Conservation (phyloP, 2,329 filamentous ascomycete genomes). For the Paecilomyces formosus region DNA sequence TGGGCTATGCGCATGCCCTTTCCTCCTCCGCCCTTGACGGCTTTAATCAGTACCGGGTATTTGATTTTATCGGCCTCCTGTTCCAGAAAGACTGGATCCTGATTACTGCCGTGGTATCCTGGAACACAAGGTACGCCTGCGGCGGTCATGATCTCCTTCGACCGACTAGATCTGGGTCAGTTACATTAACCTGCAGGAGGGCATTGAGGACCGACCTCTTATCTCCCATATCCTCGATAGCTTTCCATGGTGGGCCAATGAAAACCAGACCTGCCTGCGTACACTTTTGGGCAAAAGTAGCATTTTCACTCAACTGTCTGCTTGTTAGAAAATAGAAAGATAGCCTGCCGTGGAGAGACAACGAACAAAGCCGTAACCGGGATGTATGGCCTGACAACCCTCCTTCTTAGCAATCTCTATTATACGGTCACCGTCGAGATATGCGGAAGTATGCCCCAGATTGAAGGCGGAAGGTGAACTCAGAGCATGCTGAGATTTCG, state of each 20-base stretch:
- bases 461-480: constrained; percentile 77
- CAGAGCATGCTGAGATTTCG: constrained; percentile 76
- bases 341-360: neutral
- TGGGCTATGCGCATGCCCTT: constrained; percentile 64
- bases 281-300: constrained; percentile 79
- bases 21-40: constrained; percentile 57
- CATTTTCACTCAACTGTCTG: constrained; percentile 71
- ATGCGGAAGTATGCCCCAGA: constrained; percentile 74
- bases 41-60: constrained; percentile 59
- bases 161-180: constrained; percentile 44
- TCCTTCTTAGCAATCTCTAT: constrained; percentile 79
- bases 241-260: constrained; percentile 77
- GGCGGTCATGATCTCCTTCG: constrained; percentile 92
- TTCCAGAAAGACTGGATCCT: constrained; percentile 57
- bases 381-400: constrained; percentile 85
- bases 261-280: constrained; percentile 87
- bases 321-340: constrained; percentile 1
- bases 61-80: constrained; percentile 65
- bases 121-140: constrained; percentile 96
- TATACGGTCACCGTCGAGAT: constrained; percentile 89
- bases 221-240: constrained; percentile 79
- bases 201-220: constrained; percentile 53
- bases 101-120: constrained; percentile 84
- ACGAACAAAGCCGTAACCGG: constrained; percentile 78
- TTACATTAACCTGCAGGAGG: neutral